A percentile compares a stretch with the other conserved stretches of the same genome.
Evolutionary conservation across 164 flowering plant species (phyloP).

Genomic region (grape (Vitis vinifera)): ASM3070453v1 NC_081808.1:1818001-1818500

Average conservation of each 20-base stretch:
- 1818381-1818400: not conserved
- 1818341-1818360: slow-evolving; percentile 44
- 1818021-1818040: too few species aligned
- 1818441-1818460: not conserved
- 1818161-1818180: slow-evolving; percentile 69
- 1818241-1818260: slow-evolving; percentile 97
- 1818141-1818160: not conserved
- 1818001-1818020: too few species aligned
- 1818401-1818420: not conserved
- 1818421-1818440: not conserved
- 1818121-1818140: not conserved
- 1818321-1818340: slow-evolving; percentile 86
- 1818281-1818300: slow-evolving; percentile 74
- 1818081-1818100: not conserved
- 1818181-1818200: slow-evolving; percentile 93
- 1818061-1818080: too few species aligned
- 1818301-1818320: slow-evolving; percentile 97
- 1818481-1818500: too few species aligned
- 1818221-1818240: slow-evolving; percentile 98
- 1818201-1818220: slow-evolving; percentile 83
- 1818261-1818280: slow-evolving; percentile 79
- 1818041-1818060: too few species aligned
- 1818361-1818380: slow-evolving; percentile 5
- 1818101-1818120: not conserved
- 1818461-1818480: not conserved